Percentiles rank a stretch among this genome's conserved stretches.
phyloP scores from a whole-genome alignment of 306 rosid species.

The Geum urbanum region DNA sequence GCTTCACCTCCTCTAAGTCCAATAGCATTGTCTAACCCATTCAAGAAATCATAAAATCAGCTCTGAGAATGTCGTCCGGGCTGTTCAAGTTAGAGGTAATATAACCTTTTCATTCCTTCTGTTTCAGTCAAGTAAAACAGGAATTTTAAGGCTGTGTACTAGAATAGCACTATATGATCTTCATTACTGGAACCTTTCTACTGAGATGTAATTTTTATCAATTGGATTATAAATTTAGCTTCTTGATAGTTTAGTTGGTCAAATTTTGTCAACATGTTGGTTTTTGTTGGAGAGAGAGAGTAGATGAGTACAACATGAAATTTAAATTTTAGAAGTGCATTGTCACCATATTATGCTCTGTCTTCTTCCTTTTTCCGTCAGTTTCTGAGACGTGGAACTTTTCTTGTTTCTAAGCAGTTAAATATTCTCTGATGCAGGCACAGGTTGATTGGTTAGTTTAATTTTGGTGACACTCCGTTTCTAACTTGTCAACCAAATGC shows the following conservation, averaged over 20 bases:
- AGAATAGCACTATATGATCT: neutral
- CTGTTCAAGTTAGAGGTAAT: constrained; percentile 56
- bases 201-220: neutral
- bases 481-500: constrained; percentile 29
- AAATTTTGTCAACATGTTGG: neutral
- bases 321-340: neutral
- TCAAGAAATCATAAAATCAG: constrained; percentile 34
- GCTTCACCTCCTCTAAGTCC: constrained; percentile 73
- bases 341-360: neutral
- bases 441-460: constrained; percentile 30
- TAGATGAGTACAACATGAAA: neutral
- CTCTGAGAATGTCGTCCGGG: constrained; percentile 34
- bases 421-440: constrained; percentile 39
- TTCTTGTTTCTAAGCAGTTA: constrained; percentile 17
- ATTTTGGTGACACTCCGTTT: constrained; percentile 28
- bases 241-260: neutral
- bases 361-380: neutral
- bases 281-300: neutral
- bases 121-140: neutral
- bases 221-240: neutral
- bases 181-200: neutral
- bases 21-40: constrained; percentile 45
- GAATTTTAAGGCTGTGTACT: neutral
- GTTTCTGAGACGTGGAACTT: neutral
- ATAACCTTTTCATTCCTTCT: constrained; percentile 10